Base-by-base conservation (phyloP, 306 rosid genomes). In the Rosa lucieae region DNA sequence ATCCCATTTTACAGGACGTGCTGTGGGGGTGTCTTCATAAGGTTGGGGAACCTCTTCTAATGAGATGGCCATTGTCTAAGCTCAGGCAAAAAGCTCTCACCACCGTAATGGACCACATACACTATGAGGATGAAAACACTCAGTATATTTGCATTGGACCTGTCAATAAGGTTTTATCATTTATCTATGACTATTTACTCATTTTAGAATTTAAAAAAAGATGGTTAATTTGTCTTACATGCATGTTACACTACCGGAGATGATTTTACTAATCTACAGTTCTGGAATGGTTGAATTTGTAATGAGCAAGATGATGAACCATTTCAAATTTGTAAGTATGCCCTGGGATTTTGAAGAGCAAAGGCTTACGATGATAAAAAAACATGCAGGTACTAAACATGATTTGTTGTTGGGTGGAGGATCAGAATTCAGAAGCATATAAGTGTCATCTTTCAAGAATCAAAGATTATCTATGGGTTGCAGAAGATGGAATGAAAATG, bases 401-500 rank as follows among this genome's bases (percentile, higher is more conserved):
- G 97, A 79, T 93, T 67, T 89, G 94, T 76, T 88, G 98, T 79
- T 93, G 96, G 96, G 84, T 72, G 72, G 98, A 93, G 83, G 87
- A 91, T 32, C 89, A 93, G 29, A 82, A 82, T 78, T 91, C 97
- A 47, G 70, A 93, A 15, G 89, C 93, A n/a, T 93, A 23, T 75
- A 83, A 74, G 81, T 37, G n/a, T 78, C 98, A 93, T 82, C 84
- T 93, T 80, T 77, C 90, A 65, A 89, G 93, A 88, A 83, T 93
- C 84, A 88, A 88, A 85, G 97, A 93, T 67, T 93, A 91, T 82
- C 89, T 89, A 10, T 93, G 96, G 97, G 67, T 93, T 11, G 97
- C 96, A 3, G 97, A 93, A 85, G 97, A 93, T 82, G 97, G 97
- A 71, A 83, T 93, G 94, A 93, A 93, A 88, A 89, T 93, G 96